Percentiles rank a stretch among this genome's conserved stretches.
These are phyloP conservation scores for Kockovaella imperatae DNA, from an alignment of 768 basidiomycete genomes.

Conservation along the genomic window DNA sequence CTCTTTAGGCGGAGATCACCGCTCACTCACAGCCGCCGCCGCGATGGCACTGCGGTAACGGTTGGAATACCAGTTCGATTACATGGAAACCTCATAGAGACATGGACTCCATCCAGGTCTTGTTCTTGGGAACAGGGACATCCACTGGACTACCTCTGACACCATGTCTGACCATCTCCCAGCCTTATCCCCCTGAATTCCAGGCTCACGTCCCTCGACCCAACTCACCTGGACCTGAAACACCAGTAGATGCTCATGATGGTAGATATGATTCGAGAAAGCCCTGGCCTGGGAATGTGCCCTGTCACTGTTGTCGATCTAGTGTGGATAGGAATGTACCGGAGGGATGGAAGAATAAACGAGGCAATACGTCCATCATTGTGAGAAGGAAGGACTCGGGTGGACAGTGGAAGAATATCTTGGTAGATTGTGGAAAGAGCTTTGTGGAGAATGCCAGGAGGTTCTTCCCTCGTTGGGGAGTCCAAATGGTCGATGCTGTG, in stretches of 20 bases:
- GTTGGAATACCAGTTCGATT: too few relatives aligned
- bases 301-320: constrained; percentile 51
- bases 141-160: constrained; percentile 62
- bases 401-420: constrained; percentile 61
- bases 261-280: constrained; percentile 45
- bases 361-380: constrained; percentile 73
- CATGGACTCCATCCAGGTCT: constrained; percentile 52
- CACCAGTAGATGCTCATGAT: too few relatives aligned
- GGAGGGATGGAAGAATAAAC: constrained; percentile 70
- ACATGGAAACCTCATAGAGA: too few relatives aligned
- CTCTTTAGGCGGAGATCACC: too few relatives aligned
- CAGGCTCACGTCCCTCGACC: constrained; percentile 38
- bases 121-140: constrained; percentile 77
- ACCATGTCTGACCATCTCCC: constrained; percentile 61
- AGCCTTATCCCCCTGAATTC: constrained; percentile 20
- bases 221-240: constrained; percentile 52
- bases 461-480: constrained; percentile 59
- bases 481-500: constrained; percentile 65
- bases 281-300: constrained; percentile 29
- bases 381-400: constrained; percentile 49
- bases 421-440: constrained; percentile 80
- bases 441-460: constrained; percentile 49
- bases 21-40: too few relatives aligned
- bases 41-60: too few relatives aligned
- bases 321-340: constrained; percentile 44